Conservation (phyloP, 2,329 filamentous ascomycete genomes). For the Elsinoe fawcettii region DNA sequence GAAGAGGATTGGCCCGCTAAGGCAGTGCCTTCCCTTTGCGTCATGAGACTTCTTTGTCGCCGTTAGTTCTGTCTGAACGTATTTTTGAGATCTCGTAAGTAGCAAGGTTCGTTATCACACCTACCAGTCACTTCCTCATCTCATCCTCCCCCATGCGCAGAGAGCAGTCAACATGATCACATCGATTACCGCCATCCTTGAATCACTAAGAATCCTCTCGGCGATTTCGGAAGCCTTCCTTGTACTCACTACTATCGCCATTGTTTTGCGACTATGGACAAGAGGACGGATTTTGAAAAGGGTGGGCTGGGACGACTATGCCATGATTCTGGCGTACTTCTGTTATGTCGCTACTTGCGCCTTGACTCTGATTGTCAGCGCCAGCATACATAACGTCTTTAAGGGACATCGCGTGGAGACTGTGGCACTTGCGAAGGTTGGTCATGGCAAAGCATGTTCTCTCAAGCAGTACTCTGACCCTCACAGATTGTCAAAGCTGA, state of each 20-base stretch:
- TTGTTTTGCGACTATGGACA: neutral
- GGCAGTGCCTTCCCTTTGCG: neutral
- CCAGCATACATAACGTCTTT: neutral
- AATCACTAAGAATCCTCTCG: neutral
- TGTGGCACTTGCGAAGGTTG: neutral
- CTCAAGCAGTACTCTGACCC: neutral
- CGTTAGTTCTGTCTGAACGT: neutral
- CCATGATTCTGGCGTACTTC: conserved; percentile 1
- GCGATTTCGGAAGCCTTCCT: conserved; percentile 1
- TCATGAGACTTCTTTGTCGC: neutral
- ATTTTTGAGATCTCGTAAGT: neutral
- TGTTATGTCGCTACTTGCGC: conserved; percentile 5
- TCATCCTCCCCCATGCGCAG: neutral
- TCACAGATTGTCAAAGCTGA: conserved; percentile 1
- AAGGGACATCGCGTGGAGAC: neutral
- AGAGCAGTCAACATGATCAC: neutral
- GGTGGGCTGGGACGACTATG: neutral
- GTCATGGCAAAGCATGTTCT: neutral
- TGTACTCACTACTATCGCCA: neutral
- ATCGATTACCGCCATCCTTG: neutral
- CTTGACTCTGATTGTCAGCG: neutral
- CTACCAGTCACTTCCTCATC: neutral
- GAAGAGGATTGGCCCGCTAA: neutral
- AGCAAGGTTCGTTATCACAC: neutral
- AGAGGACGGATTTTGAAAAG: neutral